Evolutionary conservation across 257 asterid species (phyloP).

Genomic region (Nicotiana attenuata): DNA sequence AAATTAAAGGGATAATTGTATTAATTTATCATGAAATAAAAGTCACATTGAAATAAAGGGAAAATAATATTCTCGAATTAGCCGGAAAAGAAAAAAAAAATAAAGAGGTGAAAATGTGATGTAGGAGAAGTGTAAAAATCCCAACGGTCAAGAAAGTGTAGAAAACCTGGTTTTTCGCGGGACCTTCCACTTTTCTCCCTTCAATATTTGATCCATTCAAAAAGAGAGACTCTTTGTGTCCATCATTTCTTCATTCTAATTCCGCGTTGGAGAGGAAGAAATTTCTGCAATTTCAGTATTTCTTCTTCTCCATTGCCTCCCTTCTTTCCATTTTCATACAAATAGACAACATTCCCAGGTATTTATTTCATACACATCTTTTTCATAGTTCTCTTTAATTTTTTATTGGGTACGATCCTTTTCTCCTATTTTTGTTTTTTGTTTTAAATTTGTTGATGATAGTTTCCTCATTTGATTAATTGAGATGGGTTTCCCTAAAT

Average conservation of each 20-base stretch:
- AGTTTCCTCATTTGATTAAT: not conserved
- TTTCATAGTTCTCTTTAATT: not conserved
- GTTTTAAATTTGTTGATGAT: no score
- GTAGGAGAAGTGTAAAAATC: not conserved
- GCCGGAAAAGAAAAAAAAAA: no score
- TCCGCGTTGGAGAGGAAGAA: conserved; percentile 15
- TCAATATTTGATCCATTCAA: conserved; percentile 3
- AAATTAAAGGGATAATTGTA: no score
- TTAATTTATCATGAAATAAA: no score
- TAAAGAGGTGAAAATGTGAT: no score
- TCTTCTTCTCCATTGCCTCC: conserved; percentile 10
- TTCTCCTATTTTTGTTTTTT: not conserved
- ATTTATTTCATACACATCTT: not conserved
- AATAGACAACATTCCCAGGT: conserved; percentile 3
- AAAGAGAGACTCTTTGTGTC: not conserved
- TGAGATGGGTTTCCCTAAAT: not conserved
- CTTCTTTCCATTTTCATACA: not conserved
- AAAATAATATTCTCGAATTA: no score
- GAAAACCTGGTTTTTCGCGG: conserved; percentile 15
- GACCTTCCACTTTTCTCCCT: conserved; percentile 20
- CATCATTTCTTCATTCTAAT: not conserved
- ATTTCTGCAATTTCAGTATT: not conserved
- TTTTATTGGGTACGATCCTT: not conserved
- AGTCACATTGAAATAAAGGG: no score
- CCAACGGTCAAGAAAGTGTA: not conserved